Percentiles rank a stretch among this genome's conserved stretches.
Conservation (phyloP, 1,284 basidiomycete species). For the Rhodotorula sp. region DNA sequence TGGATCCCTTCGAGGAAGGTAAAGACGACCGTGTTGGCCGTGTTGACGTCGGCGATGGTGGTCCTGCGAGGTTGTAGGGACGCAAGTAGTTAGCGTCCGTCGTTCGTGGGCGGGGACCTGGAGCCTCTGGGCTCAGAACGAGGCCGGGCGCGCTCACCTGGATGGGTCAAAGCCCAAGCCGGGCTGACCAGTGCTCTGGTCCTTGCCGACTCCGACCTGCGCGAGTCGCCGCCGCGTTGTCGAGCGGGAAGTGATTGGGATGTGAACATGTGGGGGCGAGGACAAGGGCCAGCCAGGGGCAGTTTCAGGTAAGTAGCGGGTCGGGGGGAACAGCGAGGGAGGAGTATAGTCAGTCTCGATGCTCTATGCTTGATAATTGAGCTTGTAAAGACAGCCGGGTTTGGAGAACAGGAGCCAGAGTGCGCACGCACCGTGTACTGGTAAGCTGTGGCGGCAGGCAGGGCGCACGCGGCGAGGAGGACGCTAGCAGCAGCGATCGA, state of each 20-base stretch:
- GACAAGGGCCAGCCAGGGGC: too few species aligned
- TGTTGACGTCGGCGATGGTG: not conserved
- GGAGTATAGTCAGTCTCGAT: too few species aligned
- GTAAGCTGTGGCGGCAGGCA: not conserved
- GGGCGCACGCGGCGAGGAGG: not conserved
- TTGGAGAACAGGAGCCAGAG: too few species aligned
- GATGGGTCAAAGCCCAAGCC: slow-evolving; percentile 26
- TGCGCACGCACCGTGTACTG: not conserved
- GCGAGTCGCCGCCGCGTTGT: too few species aligned
- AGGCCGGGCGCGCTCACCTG: not conserved
- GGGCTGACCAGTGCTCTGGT: slow-evolving; percentile 1
- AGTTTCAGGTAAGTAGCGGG: too few species aligned
- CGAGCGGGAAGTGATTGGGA: too few species aligned
- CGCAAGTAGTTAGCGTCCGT: not conserved
- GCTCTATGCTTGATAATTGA: too few species aligned
- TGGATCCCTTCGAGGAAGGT: slow-evolving; percentile 4
- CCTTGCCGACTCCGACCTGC: slow-evolving; percentile 11
- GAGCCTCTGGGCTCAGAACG: not conserved
- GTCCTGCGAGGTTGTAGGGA: not conserved
- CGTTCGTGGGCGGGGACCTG: too few species aligned
- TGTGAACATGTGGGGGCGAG: too few species aligned
- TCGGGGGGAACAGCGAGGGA: too few species aligned
- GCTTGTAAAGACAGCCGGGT: too few species aligned
- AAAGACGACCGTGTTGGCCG: not conserved
- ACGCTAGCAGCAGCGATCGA: not conserved